Conservation (phyloP, 2,329 filamentous ascomycete species). For the Aschersonia sp. region DNA sequence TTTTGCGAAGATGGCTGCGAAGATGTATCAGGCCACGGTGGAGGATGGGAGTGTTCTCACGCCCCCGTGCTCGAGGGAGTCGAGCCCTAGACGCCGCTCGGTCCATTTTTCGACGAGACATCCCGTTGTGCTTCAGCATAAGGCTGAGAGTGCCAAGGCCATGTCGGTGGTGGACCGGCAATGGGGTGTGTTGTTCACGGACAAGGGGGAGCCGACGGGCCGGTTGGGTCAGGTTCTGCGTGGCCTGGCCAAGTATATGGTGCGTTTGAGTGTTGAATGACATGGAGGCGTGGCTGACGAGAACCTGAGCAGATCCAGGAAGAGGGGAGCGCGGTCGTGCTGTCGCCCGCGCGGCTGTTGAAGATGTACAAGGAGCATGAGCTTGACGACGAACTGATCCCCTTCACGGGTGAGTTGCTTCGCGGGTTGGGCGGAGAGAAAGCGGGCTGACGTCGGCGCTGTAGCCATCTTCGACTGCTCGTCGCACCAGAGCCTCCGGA, state of each 20-base stretch:
- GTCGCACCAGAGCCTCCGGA: constrained; percentile 11
- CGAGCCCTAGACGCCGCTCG: constrained; percentile 8
- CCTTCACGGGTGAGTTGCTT: constrained; percentile 41
- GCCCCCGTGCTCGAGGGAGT: constrained; percentile 2
- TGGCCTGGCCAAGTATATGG: constrained; percentile 61
- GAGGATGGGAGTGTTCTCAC: not conserved
- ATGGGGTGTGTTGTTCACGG: constrained; percentile 65
- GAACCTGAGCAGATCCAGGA: constrained; percentile 13
- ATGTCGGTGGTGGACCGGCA: constrained; percentile 46
- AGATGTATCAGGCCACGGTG: no score
- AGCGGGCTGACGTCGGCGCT: not conserved
- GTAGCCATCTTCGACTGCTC: constrained; percentile 31
- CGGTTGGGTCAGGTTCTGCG: constrained; percentile 57
- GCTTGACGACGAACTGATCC: constrained; percentile 50
- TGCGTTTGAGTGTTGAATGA: constrained; percentile 14
- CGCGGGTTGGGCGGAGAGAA: not conserved
- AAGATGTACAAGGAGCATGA: constrained; percentile 57
- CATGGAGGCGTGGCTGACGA: no score
- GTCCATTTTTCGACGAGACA: constrained; percentile 17
- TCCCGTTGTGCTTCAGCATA: constrained; percentile 12
- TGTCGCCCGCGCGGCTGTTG: constrained; percentile 63
- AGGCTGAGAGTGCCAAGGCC: not conserved
- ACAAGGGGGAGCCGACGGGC: constrained; percentile 49
- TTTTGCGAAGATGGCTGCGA: no score
- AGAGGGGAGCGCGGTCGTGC: constrained; percentile 37